Evolutionary conservation across 2,329 filamentous ascomycete species (phyloP).

Genomic region (Coniella lustricola): DNA sequence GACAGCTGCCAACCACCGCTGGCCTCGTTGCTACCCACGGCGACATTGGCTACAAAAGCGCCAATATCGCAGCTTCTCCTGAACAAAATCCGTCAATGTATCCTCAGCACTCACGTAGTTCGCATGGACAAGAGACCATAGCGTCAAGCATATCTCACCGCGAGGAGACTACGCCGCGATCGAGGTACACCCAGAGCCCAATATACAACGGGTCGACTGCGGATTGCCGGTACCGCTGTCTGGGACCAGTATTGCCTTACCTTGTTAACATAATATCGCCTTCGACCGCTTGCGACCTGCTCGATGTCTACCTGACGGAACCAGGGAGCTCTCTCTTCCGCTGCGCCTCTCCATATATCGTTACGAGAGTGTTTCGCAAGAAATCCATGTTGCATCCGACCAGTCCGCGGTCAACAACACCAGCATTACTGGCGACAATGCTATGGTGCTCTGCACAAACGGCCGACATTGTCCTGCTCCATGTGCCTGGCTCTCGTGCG

Average conservation of each 20-base stretch:
- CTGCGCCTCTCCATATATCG: conserved; percentile 39
- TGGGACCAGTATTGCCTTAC: conserved; percentile 33
- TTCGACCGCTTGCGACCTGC: conserved; percentile 37
- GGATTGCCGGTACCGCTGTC: conserved; percentile 33
- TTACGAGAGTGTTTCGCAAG: conserved; percentile 39
- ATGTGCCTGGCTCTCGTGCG: conserved; percentile 33
- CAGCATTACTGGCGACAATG: conserved; percentile 39
- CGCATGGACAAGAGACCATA: conserved; percentile 5
- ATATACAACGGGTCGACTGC: conserved; percentile 22
- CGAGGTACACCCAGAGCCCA: conserved; percentile 16
- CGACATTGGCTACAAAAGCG: conserved; percentile 20
- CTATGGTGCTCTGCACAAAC: conserved; percentile 42
- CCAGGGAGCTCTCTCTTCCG: conserved; percentile 36
- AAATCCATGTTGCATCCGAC: conserved; percentile 34
- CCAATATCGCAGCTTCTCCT: conserved; percentile 24
- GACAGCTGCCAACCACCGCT: conserved; percentile 2
- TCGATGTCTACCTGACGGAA: conserved; percentile 41
- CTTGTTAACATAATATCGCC: conserved; percentile 32
- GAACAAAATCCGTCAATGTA: conserved; percentile 7
- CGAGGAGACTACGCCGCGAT: conserved; percentile 17
- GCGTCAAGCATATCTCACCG: not conserved
- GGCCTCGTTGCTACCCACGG: not conserved
- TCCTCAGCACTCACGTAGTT: not conserved
- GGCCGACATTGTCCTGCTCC: conserved; percentile 36
- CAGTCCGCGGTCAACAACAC: conserved; percentile 33